A percentile compares a stretch with the other conserved stretches of the same genome.
Conservation (phyloP, 192 early-diverging fungal species). For the Podila epicladia region DNA sequence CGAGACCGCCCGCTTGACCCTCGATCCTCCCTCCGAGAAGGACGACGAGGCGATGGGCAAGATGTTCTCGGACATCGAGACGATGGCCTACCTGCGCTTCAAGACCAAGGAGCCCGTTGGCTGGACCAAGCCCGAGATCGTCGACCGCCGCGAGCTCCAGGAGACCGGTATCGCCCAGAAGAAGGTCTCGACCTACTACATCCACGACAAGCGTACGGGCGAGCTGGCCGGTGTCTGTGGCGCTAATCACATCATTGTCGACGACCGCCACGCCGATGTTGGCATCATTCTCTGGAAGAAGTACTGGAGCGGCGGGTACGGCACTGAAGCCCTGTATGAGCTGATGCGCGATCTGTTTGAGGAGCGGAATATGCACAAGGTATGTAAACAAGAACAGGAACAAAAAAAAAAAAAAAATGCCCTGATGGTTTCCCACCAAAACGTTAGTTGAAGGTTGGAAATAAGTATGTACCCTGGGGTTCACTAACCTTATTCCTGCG, state of each 20-base stretch:
- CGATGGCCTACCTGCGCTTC: conserved; percentile 26
- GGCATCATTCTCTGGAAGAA: conserved; percentile 47
- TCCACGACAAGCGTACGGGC: conserved; percentile 27
- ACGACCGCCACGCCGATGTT: conserved; percentile 25
- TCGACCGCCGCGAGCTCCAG: conserved; percentile 31
- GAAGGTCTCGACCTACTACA: conserved; percentile 5
- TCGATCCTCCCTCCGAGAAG: conserved; percentile 18
- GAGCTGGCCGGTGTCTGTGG: conserved; percentile 40
- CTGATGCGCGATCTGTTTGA: conserved; percentile 45
- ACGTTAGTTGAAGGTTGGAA: not conserved
- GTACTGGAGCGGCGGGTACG: conserved; percentile 42
- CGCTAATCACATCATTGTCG: conserved; percentile 18
- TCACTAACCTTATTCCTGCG: not conserved
- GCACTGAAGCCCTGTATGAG: conserved; percentile 42
- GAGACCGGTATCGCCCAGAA: conserved; percentile 12
- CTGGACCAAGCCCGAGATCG: conserved; percentile 24
- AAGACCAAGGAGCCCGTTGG: conserved; percentile 36
- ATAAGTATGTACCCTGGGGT: too few relatives aligned
- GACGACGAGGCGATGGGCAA: conserved; percentile 36
- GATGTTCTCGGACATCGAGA: conserved; percentile 42
- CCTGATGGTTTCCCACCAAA: not conserved
- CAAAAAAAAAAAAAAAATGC: too few relatives aligned
- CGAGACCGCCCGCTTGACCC: conserved; percentile 23
- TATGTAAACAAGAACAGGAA: not conserved
- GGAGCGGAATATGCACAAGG: conserved; percentile 49